Evolutionary conservation across 768 basidiomycete genomes (phyloP), one percentile per base, ranked within the genome.

Genomic region (Suillus luteus): DNA sequence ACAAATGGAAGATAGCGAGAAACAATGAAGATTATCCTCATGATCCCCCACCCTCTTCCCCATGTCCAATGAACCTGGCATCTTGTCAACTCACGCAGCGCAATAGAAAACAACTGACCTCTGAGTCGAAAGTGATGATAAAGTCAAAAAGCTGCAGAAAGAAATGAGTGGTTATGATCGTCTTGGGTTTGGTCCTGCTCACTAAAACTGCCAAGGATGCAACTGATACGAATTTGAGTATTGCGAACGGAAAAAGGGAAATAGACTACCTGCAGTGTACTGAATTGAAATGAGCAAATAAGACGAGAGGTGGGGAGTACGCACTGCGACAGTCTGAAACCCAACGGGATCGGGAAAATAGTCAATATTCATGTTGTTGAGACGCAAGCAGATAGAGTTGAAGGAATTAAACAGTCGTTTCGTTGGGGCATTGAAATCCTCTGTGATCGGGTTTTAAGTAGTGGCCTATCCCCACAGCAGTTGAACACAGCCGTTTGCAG

Each of bases 101-200:
- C 3, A 10, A 33, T 19, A n/a, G 19, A 33, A 33, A 17, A 27
- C 3, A 59, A 38, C 24, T 37, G 17, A 61, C 60, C 60, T 61
- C 60, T 10, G 60, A 55, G 19, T 61, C 55, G 15, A 61, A 61
- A 24, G 60, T 61, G 60, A 61, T 61, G 22, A 57, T 33, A 37
- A 33, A 61, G 48, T 61, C 60, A 38, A 59, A 59, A 38, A 59
- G 27, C 60, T 61, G 12, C 9, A 22, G 15, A 59, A 19, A 55
- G 1, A 35, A 22, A 37, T 55, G 15, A 51, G 24, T 55, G 14
- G 2, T 14, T 37, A 22, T 37, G 12, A 55, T 54, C 10, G 31
- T 19, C 2, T 10, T 52, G 7, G 19, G 5, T 22, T 14, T 55
- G 35, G 35, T 22, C n/a, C n/a, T 22, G 2, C 54, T 37, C 22